Percentiles rank a stretch among this genome's conserved stretches.
Evolutionary conservation across 192 early-diverging fungal species (phyloP).

Genomic region (Podochytrium sp.): DNA sequence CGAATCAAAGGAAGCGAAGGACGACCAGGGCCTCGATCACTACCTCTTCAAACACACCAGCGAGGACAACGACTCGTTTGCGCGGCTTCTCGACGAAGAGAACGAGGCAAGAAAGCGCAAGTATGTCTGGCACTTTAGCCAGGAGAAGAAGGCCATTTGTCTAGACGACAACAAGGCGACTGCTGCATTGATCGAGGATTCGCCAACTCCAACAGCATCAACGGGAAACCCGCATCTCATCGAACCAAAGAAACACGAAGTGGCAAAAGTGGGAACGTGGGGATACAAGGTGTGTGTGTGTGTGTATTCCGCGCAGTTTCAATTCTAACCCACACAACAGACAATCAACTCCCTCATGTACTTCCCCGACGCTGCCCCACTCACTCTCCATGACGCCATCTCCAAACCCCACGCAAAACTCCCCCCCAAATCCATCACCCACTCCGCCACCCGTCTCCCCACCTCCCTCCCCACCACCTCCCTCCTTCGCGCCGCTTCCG

Average conservation of each 20-base stretch:
- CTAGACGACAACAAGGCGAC: background rate
- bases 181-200: background rate
- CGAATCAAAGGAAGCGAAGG: background rate
- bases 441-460: constrained; percentile 64
- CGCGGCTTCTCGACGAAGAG: constrained; percentile 60
- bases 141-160: constrained; percentile 52
- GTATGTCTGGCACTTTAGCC: constrained; percentile 71
- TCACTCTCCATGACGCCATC: constrained; percentile 45
- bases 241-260: background rate
- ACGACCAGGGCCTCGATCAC: constrained; percentile 58
- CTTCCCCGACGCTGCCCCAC: constrained; percentile 57
- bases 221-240: background rate
- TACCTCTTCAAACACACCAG: constrained; percentile 77
- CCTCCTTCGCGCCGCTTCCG: constrained; percentile 13
- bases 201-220: background rate
- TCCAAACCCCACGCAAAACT: constrained; percentile 37
- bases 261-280: constrained; percentile 51
- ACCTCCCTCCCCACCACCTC: constrained; percentile 37
- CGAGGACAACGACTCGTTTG: constrained; percentile 85
- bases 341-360: constrained; percentile 81
- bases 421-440: constrained; percentile 64
- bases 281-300: constrained; percentile 62
- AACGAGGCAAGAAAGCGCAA: constrained; percentile 61
- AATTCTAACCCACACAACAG: background rate
- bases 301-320: no score